phyloP scores from a whole-genome alignment of 352 stramenopile genomes.

The Phytophthora fragariae region DNA sequence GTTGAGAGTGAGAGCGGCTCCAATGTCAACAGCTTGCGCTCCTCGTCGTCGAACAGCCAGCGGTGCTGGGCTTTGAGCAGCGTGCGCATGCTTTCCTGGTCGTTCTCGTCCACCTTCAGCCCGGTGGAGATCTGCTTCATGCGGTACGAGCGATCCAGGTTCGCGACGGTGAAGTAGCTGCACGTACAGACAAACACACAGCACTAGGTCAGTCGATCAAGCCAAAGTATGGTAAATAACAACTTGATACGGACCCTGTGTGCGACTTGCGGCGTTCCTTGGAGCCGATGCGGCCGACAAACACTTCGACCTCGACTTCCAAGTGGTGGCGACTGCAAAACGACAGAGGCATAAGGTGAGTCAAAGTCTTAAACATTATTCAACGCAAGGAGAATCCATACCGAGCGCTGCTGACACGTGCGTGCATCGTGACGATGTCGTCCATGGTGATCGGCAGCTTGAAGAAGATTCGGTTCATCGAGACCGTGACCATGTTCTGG shows the following conservation, averaged over 20 bases:
- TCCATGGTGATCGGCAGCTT: constrained; percentile 73
- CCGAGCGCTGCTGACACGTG: constrained; percentile 65
- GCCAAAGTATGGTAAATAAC: neutral
- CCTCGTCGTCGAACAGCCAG: constrained; percentile 76
- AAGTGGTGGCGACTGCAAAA: constrained; percentile 59
- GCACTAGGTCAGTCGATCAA: neutral
- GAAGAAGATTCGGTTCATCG: constrained; percentile 77
- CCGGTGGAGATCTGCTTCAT: constrained; percentile 66
- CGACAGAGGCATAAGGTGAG: neutral
- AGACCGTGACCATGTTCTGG: constrained; percentile 69
- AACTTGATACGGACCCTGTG: constrained; percentile 44
- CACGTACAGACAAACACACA: neutral
- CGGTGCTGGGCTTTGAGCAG: constrained; percentile 78
- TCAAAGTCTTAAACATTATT: neutral
- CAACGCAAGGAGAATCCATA: constrained; percentile 25
- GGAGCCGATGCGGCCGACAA: constrained; percentile 62
- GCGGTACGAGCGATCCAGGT: constrained; percentile 65
- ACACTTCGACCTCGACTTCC: constrained; percentile 81
- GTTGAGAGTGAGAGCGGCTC: constrained; percentile 62
- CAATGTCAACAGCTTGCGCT: constrained; percentile 63
- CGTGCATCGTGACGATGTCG: constrained; percentile 75
- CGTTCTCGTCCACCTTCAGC: constrained; percentile 60
- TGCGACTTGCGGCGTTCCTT: constrained; percentile 61
- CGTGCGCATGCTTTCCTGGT: constrained; percentile 72
- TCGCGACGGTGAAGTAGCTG: constrained; percentile 75